Percentiles rank a stretch among this genome's conserved stretches.
These are phyloP conservation scores for Teunomyces aglyptinius DNA, from an alignment of 805 yeast species.

Conservation along the genomic window DNA sequence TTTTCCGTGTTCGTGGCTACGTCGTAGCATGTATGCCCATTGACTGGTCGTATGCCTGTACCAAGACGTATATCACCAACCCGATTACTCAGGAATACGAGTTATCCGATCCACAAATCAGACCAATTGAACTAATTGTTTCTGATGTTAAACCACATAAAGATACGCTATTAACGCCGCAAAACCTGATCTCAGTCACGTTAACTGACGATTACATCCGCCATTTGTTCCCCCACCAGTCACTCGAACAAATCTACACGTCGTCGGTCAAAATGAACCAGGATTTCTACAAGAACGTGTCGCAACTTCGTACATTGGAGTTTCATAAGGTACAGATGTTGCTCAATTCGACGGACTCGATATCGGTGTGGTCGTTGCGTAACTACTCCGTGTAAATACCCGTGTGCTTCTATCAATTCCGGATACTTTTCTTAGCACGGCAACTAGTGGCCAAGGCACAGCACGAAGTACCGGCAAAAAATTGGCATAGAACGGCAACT, in stretches of 20 bases:
- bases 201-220: constrained; percentile 14
- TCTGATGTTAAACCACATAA: constrained; percentile 11
- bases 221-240: constrained; percentile 9
- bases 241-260: constrained; percentile 16
- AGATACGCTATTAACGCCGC: constrained; percentile 6
- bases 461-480: constrained; percentile 69
- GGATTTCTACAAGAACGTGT: not conserved
- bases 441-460: constrained; percentile 68
- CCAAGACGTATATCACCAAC: constrained; percentile 21
- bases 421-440: constrained; percentile 52
- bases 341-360: not conserved
- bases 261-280: not conserved
- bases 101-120: constrained; percentile 23
- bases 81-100: constrained; percentile 4
- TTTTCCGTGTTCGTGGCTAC: constrained; percentile 18
- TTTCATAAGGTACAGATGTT: not conserved
- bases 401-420: constrained; percentile 64
- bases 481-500: constrained; percentile 73
- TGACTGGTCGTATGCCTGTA: constrained; percentile 25
- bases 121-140: constrained; percentile 25
- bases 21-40: constrained; percentile 25
- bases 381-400: constrained; percentile 16
- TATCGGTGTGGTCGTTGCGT: not conserved
- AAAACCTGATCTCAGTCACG: constrained; percentile 14
- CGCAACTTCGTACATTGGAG: not conserved